Evolutionary conservation across 164 flowering plant species (phyloP), one percentile per base, ranked within the genome.

Genomic region (Tetracentron sinense): DNA sequence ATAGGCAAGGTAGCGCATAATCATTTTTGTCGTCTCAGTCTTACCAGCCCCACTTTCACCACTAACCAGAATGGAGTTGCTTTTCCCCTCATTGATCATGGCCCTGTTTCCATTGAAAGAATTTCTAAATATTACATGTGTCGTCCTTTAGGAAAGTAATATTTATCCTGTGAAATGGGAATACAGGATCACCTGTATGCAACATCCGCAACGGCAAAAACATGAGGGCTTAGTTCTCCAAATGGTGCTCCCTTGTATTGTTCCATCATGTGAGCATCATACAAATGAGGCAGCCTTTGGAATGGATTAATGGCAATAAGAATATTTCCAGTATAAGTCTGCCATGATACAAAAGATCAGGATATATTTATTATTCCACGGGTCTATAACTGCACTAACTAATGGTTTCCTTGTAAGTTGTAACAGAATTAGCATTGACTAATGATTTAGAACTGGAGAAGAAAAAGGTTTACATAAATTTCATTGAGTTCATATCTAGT

Each of bases 1-100:
- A 77, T 72, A 83, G n/a, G 92, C 97, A 71, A 91, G 86, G 65
- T 89, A 91, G 16, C 81, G 82, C 97, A 88, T 88, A 58, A 91
- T 86, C 97, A 91, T 85, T 77, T 88, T 91, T 22, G 97, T 88
- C 12, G 91, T 89, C 67, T 88, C 97, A 30, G 97, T 91, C 76
- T 91, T 91, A 59, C 97, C 96, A 54, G 97, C 88, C 26, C 93
- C 96, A 74, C 97, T 88, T 79, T 90, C 96, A 23, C 96, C 96
- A 65, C 93, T 89, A 42, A 87, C 91, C 62, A 89, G 72, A 62
- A 89, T 84, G 33, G 88, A 85, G 66, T 85, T 88, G 73, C 83
- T 82, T 71, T 84, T 83, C 28, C 83, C 84, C 70, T 88, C 90
- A 62, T 85, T 83, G 30, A 81, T 77, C 97, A 90, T 90, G 56